Evolutionary conservation across 2,329 filamentous ascomycete genomes (phyloP), one percentile per base, ranked within the genome.

Genomic region (Ilyonectria sp.): DNA sequence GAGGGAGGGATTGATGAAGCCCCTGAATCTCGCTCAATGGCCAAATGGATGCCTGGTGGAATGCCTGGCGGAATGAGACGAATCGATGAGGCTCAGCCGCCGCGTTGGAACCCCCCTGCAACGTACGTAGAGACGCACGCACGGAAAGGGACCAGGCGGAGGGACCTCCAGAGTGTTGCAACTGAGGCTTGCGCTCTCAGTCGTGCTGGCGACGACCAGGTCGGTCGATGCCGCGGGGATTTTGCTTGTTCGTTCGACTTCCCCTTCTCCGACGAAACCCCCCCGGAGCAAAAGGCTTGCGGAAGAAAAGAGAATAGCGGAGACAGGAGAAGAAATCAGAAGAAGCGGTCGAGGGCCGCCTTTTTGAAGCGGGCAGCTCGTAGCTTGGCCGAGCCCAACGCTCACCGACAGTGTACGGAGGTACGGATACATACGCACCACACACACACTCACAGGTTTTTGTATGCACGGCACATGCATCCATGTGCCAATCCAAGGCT

Each of bases 251-350:
- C 49, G 35, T 69, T 43, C 44, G 23, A 63, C 29, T 69, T 61
- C 64, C 65, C 64, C 68, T 68, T 75, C 72, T 75, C 61, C 71
- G 68, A 73, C 63, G 37, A 26, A 26, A 58, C 47, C 63, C 56
- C 56, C 56, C 40, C n/a, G 35, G 54, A 60, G 40, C 3, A 26
- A 43, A 23, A 46, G 43, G 57, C 40, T 13, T 54, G 56, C 43
- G 59, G 55, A 63, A 57, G 52, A 60, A 58, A 60, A 58, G 64
- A 53, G 43, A 50, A 43, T 17, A n/a, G 15, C 40, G 15, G n/a
- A 43, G n/a, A 6, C n/a, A 6, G 15, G 26, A 21, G 21, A 3
- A 21, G 21, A 40, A 50, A 63, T 31, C 63, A 44, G 56, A 69
- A 69, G 65, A 71, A 60, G 57, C 63, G 65, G 63, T 64, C 66